Evolutionary conservation across 2,329 filamentous ascomycete genomes (phyloP), one percentile per base, ranked within the genome.

Genomic region (Hortaea werneckii): DNA sequence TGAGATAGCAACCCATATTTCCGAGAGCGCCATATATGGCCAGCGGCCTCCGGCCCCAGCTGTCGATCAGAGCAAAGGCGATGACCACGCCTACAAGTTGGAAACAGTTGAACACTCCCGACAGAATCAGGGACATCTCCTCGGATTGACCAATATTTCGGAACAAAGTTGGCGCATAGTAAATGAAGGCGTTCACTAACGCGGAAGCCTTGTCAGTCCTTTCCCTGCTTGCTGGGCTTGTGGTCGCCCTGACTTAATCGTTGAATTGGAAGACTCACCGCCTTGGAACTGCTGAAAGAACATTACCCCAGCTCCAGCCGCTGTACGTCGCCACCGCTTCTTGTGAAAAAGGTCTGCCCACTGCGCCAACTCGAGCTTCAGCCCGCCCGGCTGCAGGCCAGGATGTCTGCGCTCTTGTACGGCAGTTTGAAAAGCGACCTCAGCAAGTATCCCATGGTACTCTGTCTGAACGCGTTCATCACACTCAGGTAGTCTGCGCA

Each of bases 81-180:
- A n/a, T 9, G n/a, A 35, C n/a, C 9, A 9, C 32, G 32, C 9
- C 32, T n/a, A 35, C 32, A 9, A 35, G n/a, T 35, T 35, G 32
- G 32, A 9, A 35, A n/a, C 8, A 9, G 32, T 35, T 35, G 9
- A 35, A 9, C 32, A 35, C n/a, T 9, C 32, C 32, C 8, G 32
- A 35, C 32, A 35, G n/a, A 9, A 35, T 35, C 9, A 35, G 32
- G 32, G 9, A 9, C n/a, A 9, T 35, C 8, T 35, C 32, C n/a
- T 35, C 9, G 32, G 32, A 35, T n/a, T 64, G 62, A 1, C 65
- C 63, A 45, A 67, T 55, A 2, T 55, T 56, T 38, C 52, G 44
- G 44, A 73, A 73, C 0, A 70, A 52, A 0, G 60, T 67, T 0
- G 69, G 67, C 0, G 68, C 60, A 49, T 71, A 72, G 58, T 71